Evolutionary conservation across 2,329 filamentous ascomycete genomes (phyloP).

Genomic region (Aspergillus vadensis): DNA sequence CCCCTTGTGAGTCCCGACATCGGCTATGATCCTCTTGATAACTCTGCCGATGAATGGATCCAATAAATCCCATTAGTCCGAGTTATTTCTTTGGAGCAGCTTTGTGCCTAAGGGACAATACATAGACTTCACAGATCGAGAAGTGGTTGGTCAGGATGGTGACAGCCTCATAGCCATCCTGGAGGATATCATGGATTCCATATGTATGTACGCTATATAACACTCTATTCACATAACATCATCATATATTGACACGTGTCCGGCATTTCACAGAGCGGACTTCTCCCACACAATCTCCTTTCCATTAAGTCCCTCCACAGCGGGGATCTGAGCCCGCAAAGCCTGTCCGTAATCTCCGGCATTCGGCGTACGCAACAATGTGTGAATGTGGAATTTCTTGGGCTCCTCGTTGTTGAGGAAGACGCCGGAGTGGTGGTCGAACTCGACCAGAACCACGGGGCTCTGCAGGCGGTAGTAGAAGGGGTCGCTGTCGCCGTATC

Average conservation of each 20-base stretch:
- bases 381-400: slow-evolving; percentile 78
- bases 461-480: slow-evolving; percentile 80
- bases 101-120: not conserved
- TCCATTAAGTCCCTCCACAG: slow-evolving; percentile 38
- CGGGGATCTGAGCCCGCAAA: slow-evolving; percentile 42
- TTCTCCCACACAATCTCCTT: slow-evolving; percentile 40
- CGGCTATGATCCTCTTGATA: not conserved
- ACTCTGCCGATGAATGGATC: no score
- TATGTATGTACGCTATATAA: slow-evolving; percentile 5
- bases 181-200: not conserved
- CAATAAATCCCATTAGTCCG: not conserved
- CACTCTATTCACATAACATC: slow-evolving; percentile 9
- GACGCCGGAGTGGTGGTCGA: slow-evolving; percentile 78
- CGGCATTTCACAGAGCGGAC: slow-evolving; percentile 4
- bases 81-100: not conserved
- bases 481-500: slow-evolving; percentile 64
- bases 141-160: no score
- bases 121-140: no score
- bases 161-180: no score
- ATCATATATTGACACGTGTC: slow-evolving; percentile 3
- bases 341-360: slow-evolving; percentile 72
- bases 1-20: not conserved
- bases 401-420: slow-evolving; percentile 73
- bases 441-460: slow-evolving; percentile 72
- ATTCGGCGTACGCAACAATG: slow-evolving; percentile 71